Base-by-base conservation (phyloP, 2,329 filamentous ascomycete species). In the Venturia carpophila region DNA sequence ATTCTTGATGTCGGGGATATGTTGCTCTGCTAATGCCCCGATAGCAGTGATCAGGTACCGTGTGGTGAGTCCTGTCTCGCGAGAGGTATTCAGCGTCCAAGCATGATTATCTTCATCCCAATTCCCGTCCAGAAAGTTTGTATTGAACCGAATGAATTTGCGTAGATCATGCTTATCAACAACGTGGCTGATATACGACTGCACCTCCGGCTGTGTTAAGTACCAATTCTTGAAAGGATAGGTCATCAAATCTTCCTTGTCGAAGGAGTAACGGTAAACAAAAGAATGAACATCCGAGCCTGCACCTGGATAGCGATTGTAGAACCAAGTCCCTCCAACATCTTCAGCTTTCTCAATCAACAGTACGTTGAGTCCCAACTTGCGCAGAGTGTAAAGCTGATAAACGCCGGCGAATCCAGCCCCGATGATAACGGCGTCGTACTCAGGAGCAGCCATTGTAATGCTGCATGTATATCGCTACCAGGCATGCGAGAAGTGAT, bases 11-110 rank as follows among this genome's bases (percentile, higher is more conserved):
- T 41, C 49, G 1, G 63, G 63, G 52, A 49, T 85, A 81, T 68
- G 87, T 81, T 42, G 52, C 47, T 60, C 84, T 84, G 1, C 84
- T 82, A 88, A 81, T 79, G 66, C 86, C 84, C 0, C 84, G 83
- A 0, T 80, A 80, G 0, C 80, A 81, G 1, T 83, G 73, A 19
- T 86, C 70, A 17, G 85, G 74, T 69, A 80, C 84, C 68, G 78
- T 81, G 30, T 34, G 67, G 75, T 80, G 5, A 80, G 79, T 0
- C 71, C 76, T 3, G 80, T 78, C 17, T 83, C 83, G 69, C 84
- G 81, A 66, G 77, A 75, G 0, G 81, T 84, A 60, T 76, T 73
- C 7, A 85, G 72, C 5, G 71, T 71, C 84, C 84, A 87, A 64
- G 76, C 79, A 0, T 77, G 78, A 0, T 74, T 71, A 0, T 69